phyloP scores from a whole-genome alignment of 331 rosid species.

The Quercus phellos region DNA sequence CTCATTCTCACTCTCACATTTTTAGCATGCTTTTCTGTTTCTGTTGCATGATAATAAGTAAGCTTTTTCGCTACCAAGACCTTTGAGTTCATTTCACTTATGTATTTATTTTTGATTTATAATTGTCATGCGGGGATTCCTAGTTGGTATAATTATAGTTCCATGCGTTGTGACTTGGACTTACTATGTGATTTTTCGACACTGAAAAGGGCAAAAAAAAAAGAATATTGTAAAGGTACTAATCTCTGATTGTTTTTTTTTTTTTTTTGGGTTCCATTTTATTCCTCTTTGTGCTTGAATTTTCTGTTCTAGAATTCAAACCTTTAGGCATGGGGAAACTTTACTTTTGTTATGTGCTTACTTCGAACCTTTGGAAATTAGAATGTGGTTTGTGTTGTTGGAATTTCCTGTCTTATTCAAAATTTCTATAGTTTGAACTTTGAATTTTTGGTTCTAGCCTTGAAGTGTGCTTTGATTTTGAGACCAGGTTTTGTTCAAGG shows the following conservation, averaged over 20 bases:
- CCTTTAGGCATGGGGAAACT: background rate
- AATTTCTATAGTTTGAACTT: background rate
- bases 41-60: background rate
- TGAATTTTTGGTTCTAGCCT: background rate
- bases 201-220: background rate
- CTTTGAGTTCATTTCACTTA: background rate
- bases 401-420: too few relatives aligned
- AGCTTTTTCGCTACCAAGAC: background rate
- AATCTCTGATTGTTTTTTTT: background rate
- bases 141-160: background rate
- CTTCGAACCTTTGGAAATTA: too few relatives aligned
- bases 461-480: too few relatives aligned
- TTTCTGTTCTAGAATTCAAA: background rate
- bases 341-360: too few relatives aligned
- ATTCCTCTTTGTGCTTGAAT: background rate
- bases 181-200: background rate
- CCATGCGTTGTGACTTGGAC: background rate
- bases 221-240: background rate
- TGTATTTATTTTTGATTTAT: slow-evolving; percentile 2
- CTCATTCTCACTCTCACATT: slow-evolving; percentile 15
- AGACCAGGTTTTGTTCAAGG: too few relatives aligned
- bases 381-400: too few relatives aligned
- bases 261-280: background rate
- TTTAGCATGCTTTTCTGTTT: slow-evolving; percentile 15
- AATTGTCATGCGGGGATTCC: background rate